These are phyloP conservation scores for Nicotiana attenuata DNA, from an alignment of 257 asterid genomes.

Conservation along the genomic window DNA sequence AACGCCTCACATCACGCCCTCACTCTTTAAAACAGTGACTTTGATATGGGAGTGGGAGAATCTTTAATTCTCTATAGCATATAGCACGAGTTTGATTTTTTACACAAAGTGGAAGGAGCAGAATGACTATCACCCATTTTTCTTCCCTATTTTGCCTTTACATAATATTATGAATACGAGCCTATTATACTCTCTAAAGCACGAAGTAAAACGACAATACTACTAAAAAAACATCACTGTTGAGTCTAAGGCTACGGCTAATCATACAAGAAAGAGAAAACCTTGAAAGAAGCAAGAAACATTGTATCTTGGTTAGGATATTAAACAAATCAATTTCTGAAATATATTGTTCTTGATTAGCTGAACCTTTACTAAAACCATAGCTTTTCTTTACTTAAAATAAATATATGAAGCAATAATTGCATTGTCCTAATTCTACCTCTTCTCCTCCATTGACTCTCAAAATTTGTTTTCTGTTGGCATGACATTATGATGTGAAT, in stretches of 20 bases:
- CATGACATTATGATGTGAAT: slow-evolving; percentile 5
- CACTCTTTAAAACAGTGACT: too few relatives aligned
- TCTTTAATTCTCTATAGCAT: not conserved
- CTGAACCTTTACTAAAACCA: not conserved
- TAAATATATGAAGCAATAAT: not conserved
- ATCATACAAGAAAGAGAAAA: not conserved
- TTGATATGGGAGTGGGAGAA: not conserved
- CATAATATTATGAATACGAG: not conserved
- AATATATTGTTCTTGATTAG: not conserved
- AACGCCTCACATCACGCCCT: too few relatives aligned
- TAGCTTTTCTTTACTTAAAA: not conserved
- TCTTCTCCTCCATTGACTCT: not conserved
- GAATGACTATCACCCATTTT: not conserved
- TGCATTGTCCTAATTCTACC: not conserved
- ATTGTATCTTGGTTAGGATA: not conserved
- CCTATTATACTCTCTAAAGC: not conserved
- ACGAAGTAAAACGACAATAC: not conserved
- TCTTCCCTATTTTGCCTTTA: not conserved
- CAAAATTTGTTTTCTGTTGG: slow-evolving; percentile 1
- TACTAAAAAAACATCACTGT: not conserved
- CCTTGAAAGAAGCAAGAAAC: not conserved
- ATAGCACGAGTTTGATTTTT: not conserved
- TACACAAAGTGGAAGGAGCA: not conserved
- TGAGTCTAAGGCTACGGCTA: not conserved
- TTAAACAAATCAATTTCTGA: not conserved